Conservation (phyloP, 495 filamentous ascomycete species). For the Aspergillus funiculosus region DNA sequence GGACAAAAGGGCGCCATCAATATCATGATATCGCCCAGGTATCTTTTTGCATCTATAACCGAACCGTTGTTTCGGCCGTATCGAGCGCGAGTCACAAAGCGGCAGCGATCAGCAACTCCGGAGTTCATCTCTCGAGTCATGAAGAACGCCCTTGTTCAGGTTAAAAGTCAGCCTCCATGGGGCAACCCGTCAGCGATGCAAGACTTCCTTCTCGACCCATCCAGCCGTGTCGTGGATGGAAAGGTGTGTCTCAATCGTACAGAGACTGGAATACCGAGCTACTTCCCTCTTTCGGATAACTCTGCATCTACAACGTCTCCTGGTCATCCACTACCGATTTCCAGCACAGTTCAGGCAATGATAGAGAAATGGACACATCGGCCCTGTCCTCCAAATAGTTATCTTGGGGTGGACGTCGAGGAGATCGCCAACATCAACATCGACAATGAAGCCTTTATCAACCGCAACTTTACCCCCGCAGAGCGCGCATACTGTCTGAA, state of each 20-base stretch:
- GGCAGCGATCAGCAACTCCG: conserved; percentile 36
- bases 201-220: conserved; percentile 84
- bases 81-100: conserved; percentile 82
- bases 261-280: too few relatives aligned
- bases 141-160: conserved; percentile 50
- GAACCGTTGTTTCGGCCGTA: conserved; percentile 36
- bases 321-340: background rate
- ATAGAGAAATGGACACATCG: background rate
- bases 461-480: conserved; percentile 81
- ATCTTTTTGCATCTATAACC: conserved; percentile 66
- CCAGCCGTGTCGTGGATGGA: conserved; percentile 46
- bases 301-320: background rate
- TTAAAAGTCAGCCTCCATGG: conserved; percentile 19
- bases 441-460: conserved; percentile 83
- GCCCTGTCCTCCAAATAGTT: conserved; percentile 20
- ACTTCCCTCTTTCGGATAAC: too few relatives aligned
- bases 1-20: conserved; percentile 97
- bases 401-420: conserved; percentile 89
- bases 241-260: too few relatives aligned
- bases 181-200: conserved; percentile 62
- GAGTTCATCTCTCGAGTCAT: conserved; percentile 32
- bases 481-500: conserved; percentile 83
- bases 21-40: conserved; percentile 89
- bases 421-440: conserved; percentile 77
- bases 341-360: conserved; percentile 9